phyloP scores from a whole-genome alignment of 768 basidiomycete species.

The Coprinellus aureogranulatus region DNA sequence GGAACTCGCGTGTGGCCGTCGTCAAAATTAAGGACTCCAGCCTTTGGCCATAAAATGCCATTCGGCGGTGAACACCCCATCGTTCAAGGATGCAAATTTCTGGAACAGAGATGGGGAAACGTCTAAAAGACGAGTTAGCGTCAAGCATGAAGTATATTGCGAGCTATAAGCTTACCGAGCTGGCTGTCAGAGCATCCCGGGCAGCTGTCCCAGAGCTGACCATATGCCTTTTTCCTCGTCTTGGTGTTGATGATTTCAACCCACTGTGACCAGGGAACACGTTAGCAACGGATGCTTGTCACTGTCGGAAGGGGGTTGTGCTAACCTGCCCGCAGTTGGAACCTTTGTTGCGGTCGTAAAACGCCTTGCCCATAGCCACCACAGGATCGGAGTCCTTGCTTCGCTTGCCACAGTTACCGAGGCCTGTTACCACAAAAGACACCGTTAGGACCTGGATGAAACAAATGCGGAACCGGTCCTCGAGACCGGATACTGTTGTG shows the following conservation, averaged over 20 bases:
- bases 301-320: neutral
- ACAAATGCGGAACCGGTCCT: neutral
- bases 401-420: slow-evolving; percentile 62
- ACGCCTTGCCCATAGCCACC: slow-evolving; percentile 56
- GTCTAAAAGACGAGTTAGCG: slow-evolving; percentile 38
- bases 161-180: slow-evolving; percentile 47
- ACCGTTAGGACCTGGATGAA: neutral
- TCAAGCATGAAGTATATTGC: neutral
- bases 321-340: slow-evolving; percentile 61
- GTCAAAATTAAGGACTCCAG: slow-evolving; percentile 37
- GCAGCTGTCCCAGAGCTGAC: slow-evolving; percentile 58
- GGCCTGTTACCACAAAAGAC: slow-evolving; percentile 23
- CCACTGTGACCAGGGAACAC: slow-evolving; percentile 40
- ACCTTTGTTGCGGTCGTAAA: slow-evolving; percentile 51
- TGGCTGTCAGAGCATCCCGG: slow-evolving; percentile 48
- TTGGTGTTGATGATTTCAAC: slow-evolving; percentile 58
- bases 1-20: neutral
- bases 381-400: slow-evolving; percentile 52
- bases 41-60: slow-evolving; percentile 60
- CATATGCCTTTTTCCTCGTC: slow-evolving; percentile 50
- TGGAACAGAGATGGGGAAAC: slow-evolving; percentile 65
- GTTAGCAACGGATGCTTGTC: slow-evolving; percentile 4
- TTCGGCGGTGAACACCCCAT: slow-evolving; percentile 50
- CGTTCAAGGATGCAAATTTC: slow-evolving; percentile 43
- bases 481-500: neutral